Conservation (phyloP, 2,329 filamentous ascomycete genomes). For the Dothidotthia symphoricarpi region DNA sequence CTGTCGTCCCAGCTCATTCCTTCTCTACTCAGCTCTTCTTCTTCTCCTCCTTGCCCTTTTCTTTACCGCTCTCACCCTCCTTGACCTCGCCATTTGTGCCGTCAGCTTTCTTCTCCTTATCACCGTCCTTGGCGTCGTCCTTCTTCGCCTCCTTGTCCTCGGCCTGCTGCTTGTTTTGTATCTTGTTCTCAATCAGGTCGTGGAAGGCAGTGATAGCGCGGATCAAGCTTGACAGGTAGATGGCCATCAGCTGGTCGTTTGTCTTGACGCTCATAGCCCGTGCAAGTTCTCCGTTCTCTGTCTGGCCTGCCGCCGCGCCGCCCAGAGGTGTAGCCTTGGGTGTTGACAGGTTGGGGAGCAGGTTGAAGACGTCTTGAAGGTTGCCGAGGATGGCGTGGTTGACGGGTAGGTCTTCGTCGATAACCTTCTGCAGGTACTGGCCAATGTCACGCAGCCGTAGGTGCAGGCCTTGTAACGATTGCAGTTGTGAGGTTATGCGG, state of each 20-base stretch:
- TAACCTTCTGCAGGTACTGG: slow-evolving; percentile 91
- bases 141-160: slow-evolving; percentile 84
- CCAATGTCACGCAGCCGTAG: slow-evolving; percentile 93
- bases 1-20: slow-evolving; percentile 43
- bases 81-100: slow-evolving; percentile 49
- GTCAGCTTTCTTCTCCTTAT: slow-evolving; percentile 62
- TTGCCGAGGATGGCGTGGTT: slow-evolving; percentile 98
- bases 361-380: slow-evolving; percentile 98
- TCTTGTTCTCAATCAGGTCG: slow-evolving; percentile 99
- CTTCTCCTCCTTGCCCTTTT: slow-evolving; percentile 57
- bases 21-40: slow-evolving; percentile 50
- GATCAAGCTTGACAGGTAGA: slow-evolving; percentile 95
- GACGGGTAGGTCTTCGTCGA: slow-evolving; percentile 86
- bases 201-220: slow-evolving; percentile 98
- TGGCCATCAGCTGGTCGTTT: slow-evolving; percentile 97
- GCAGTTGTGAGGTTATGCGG: slow-evolving; percentile 93
- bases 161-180: slow-evolving; percentile 95
- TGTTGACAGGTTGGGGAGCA: slow-evolving; percentile 91
- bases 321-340: slow-evolving; percentile 61
- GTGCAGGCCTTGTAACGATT: slow-evolving; percentile 94
- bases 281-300: slow-evolving; percentile 80
- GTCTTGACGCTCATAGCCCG: slow-evolving; percentile 98
- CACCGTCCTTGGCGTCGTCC: slow-evolving; percentile 60
- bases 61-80: slow-evolving; percentile 56
- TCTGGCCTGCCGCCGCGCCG: slow-evolving; percentile 45